Evolutionary conservation across 176 grass and related monocot genomes (phyloP), one percentile per base, ranked within the genome.

Genomic region (Zoysia japonica): DNA sequence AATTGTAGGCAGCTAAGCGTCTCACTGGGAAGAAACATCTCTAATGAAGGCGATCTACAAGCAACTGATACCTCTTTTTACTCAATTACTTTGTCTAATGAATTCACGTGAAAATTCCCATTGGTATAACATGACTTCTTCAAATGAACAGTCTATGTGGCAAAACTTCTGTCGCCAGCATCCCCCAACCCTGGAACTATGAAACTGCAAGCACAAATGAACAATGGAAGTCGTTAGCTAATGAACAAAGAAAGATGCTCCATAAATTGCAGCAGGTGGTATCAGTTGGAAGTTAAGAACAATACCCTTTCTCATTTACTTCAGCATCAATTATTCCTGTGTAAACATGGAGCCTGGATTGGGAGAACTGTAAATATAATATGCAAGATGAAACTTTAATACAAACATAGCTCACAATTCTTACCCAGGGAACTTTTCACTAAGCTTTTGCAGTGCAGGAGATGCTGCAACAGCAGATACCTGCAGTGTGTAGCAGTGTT

Each of bases 241-340:
- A 69, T 76, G 47, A 47, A 54, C 64, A 43, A 61, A 79, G 10
- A 2, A 42, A 38, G 28, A 76, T 64, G 5, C 12, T 70, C 41
- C 43, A 70, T 46, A 60, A 49, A 68, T 70, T 67, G 65, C 39
- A 69, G 64, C 37, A 47, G 20, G 11, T 57, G 55, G 49, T 16
- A 65, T 42, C 0, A 13, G 28, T 63, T 57, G 57, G 28, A 57
- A 65, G 73, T 61, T 76, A 47, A 47, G 56, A 87, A 80, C 36
- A 76, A 53, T 99, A 99, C 96, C 96, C 96, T 95, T 84, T 94
- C 86, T 99, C 90, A 67, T 99, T 90, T 79, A 99, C 96, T 79
- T 87, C 84, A 35, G 92, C 85, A 86, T 99, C 96, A 62, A 95
- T 89, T 75, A 86, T 95, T 91, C 92, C 96, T 40, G 96, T 86